These are phyloP conservation scores for Chlamydomonas asymmetrica DNA, from an alignment of 139 green algal genomes.

Conservation along the genomic window DNA sequence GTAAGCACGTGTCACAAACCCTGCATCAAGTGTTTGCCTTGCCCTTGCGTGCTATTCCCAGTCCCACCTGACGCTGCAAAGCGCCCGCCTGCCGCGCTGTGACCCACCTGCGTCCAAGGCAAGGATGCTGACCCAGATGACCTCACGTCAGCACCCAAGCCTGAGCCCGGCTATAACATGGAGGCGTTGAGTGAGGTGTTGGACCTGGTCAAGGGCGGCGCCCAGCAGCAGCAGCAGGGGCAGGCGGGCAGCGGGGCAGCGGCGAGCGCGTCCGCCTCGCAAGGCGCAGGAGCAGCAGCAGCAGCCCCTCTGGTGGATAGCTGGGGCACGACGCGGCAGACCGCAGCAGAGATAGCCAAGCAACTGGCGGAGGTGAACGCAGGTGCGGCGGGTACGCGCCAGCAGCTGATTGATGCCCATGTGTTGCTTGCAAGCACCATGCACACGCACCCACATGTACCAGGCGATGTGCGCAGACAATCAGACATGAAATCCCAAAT, in stretches of 20 bases:
- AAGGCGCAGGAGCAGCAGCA: neutral
- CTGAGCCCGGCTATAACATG: slow-evolving; percentile 38
- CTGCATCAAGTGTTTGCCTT: too few relatives aligned
- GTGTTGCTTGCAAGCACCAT: too few relatives aligned
- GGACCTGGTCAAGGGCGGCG: neutral
- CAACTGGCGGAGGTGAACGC: slow-evolving; percentile 35
- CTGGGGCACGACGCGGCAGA: slow-evolving; percentile 36
- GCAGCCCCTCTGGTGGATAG: slow-evolving; percentile 13
- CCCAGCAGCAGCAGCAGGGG: neutral
- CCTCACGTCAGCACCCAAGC: neutral
- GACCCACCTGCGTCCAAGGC: too few relatives aligned
- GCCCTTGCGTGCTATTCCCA: too few relatives aligned
- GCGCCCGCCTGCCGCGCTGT: too few relatives aligned
- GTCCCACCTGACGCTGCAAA: too few relatives aligned
- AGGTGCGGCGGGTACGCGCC: too few relatives aligned
- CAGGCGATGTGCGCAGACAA: neutral
- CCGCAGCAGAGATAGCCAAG: slow-evolving; percentile 37
- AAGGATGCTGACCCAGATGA: neutral
- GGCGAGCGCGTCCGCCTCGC: too few relatives aligned
- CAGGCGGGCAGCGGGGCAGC: too few relatives aligned
- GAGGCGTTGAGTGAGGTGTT: slow-evolving; percentile 43
- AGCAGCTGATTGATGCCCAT: too few relatives aligned
- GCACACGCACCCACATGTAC: slow-evolving; percentile 1
- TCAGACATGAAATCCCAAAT: neutral
- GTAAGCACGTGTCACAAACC: too few relatives aligned